Evolutionary conservation across 176 grass and related monocot genomes (phyloP), one percentile per base, ranked within the genome.

Genomic region (Tuctoria greenei): DNA sequence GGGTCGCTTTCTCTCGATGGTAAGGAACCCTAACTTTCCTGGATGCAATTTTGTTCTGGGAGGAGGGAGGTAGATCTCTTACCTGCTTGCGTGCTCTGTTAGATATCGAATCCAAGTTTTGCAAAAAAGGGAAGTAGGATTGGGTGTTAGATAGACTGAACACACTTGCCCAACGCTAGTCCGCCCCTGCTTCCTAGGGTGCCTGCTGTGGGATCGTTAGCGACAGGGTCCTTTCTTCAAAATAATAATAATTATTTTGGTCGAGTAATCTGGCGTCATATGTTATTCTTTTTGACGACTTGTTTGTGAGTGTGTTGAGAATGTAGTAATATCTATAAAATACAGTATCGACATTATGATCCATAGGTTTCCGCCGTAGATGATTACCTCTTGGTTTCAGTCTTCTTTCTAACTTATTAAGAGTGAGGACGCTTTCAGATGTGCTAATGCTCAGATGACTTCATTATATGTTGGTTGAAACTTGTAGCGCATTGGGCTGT

Each of bases 21-120:
- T 56, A 56, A 56, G 52, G 52, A 56, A 56, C 52, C 52, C 52
- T 56, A 56, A 56, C 49, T 56, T 56, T 56, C 52, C n/a, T 24
- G 52, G 52, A 56, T 56, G 52, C n/a, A 56, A 10, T 24, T 56
- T 56, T 56, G 21, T 56, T 56, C n/a, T 56, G 52, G 20, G 3
- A 31, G 31, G 31, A 31, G 31, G 31, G 52, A 24, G 52, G n/a
- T 56, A 24, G 52, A 56, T 56, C 52, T 8, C 52, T 23, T 51
- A 7, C 16, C 49, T 51, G 49, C 49, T 9, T 56, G n/a, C 23
- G 2, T 3, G 49, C 49, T 52, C 20, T n/a, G 6, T 52, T 18
- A 8, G n/a, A n/a, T 56, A 56, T 24, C 52, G 20, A 56, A 56
- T 56, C n/a, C 8, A 56, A 56, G 0, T 56, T 23, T 23, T 21